These are phyloP conservation scores for Austroboletus rostrupii DNA, from an alignment of 1,284 basidiomycete species.

Conservation along the genomic window DNA sequence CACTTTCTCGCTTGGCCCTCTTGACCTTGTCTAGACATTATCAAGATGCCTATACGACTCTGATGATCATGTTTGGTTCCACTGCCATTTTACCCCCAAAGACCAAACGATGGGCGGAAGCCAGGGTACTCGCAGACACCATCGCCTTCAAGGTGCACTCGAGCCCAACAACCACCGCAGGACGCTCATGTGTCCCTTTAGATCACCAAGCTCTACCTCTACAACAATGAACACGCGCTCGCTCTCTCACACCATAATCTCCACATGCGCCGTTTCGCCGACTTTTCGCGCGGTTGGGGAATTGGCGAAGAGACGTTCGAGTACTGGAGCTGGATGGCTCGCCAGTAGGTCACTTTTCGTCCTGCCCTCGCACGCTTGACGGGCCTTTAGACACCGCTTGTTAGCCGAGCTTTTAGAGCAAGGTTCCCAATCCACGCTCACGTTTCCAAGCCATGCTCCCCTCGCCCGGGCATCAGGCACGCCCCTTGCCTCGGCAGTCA, in stretches of 20 bases:
- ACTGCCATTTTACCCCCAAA: slow-evolving; percentile 83
- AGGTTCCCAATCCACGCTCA: slow-evolving; percentile 65
- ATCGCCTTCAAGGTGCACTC: slow-evolving; percentile 74
- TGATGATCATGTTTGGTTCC: slow-evolving; percentile 84
- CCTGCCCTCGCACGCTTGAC: background rate
- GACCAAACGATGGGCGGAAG: slow-evolving; percentile 97
- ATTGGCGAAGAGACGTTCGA: slow-evolving; percentile 97
- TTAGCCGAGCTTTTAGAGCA: slow-evolving; percentile 86
- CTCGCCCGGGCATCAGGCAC: slow-evolving; percentile 31
- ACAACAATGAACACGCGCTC: slow-evolving; percentile 77
- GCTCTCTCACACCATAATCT: slow-evolving; percentile 78
- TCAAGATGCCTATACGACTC: slow-evolving; percentile 82
- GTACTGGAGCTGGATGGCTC: slow-evolving; percentile 94
- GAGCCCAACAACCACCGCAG: background rate
- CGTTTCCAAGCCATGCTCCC: slow-evolving; percentile 58
- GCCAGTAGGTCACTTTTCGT: slow-evolving; percentile 63
- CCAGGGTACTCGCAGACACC: slow-evolving; percentile 92
- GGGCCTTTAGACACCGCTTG: slow-evolving; percentile 64
- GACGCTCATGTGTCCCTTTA: slow-evolving; percentile 26
- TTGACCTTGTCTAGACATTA: slow-evolving; percentile 61
- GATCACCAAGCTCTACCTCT: slow-evolving; percentile 87
- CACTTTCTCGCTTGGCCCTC: slow-evolving; percentile 6
- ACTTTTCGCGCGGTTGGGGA: slow-evolving; percentile 90
- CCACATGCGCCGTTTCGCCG: slow-evolving; percentile 82
- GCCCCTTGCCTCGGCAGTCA: slow-evolving; percentile 14